Conservation (phyloP, 768 basidiomycete genomes). For the Coprinopsis sp. region DNA sequence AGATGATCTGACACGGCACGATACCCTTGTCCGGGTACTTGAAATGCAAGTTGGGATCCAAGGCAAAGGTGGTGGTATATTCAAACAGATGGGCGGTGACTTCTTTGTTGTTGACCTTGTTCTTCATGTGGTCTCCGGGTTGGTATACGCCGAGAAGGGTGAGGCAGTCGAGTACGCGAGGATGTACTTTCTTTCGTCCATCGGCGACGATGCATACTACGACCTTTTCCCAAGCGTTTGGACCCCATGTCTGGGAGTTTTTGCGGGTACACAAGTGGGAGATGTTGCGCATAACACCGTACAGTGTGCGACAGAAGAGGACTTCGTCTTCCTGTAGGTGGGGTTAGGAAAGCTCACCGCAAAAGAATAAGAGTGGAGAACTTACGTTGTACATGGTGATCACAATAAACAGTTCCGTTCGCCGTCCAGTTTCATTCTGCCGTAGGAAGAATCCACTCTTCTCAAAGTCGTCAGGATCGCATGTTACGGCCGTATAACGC, state of each 20-base stretch:
- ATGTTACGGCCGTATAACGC: conserved; percentile 86
- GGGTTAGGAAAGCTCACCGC: neutral
- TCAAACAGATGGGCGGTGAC: conserved; percentile 74
- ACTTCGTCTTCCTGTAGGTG: conserved; percentile 76
- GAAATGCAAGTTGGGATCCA: conserved; percentile 79
- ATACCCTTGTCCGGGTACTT: conserved; percentile 90
- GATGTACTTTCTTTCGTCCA: conserved; percentile 77
- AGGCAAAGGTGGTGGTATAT: conserved; percentile 76
- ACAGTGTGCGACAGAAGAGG: conserved; percentile 87
- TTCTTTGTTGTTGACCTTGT: conserved; percentile 47
- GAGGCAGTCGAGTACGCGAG: conserved; percentile 82
- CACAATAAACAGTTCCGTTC: conserved; percentile 89
- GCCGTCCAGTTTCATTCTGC: conserved; percentile 73
- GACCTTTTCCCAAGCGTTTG: conserved; percentile 96
- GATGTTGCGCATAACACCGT: conserved; percentile 91
- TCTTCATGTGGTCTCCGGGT: conserved; percentile 45
- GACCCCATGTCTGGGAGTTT: conserved; percentile 92
- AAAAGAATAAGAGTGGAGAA: neutral
- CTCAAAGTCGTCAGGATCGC: conserved; percentile 91
- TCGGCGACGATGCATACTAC: conserved; percentile 92
- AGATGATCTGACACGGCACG: conserved; percentile 91
- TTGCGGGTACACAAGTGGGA: conserved; percentile 79
- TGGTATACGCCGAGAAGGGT: conserved; percentile 94
- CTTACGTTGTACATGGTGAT: conserved; percentile 95
- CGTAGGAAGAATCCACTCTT: conserved; percentile 78